Evolutionary conservation across 2,329 filamentous ascomycete species (phyloP).

Genomic region (Trichophyton equinum): DNA sequence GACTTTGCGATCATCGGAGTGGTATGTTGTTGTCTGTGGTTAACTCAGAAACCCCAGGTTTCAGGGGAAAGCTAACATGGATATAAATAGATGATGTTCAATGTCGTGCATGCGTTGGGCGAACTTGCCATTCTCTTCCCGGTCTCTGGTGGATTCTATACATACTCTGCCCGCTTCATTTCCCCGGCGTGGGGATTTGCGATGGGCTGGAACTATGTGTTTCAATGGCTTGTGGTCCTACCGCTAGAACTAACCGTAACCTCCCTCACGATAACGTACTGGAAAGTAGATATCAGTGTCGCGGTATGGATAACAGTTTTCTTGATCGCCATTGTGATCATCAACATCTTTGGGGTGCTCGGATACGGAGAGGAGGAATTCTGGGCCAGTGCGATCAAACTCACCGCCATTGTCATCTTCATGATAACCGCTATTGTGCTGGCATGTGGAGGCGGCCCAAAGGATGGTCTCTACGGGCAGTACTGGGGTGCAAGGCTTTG

Average conservation of each 20-base stretch:
- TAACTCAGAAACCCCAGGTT: neutral
- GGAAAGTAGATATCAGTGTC: constrained; percentile 35
- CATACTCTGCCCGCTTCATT: constrained; percentile 48
- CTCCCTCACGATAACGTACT: constrained; percentile 65
- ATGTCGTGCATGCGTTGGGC: constrained; percentile 47
- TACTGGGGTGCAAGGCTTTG: constrained; percentile 53
- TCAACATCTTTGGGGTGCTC: constrained; percentile 74
- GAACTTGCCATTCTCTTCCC: constrained; percentile 51
- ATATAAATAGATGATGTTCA: constrained; percentile 40
- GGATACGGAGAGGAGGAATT: constrained; percentile 78
- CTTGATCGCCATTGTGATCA: constrained; percentile 54
- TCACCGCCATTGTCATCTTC: constrained; percentile 68
- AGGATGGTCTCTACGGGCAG: constrained; percentile 19
- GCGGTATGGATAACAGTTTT: constrained; percentile 55
- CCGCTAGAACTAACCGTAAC: constrained; percentile 75
- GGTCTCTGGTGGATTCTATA: constrained; percentile 50
- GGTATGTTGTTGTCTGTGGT: constrained; percentile 9
- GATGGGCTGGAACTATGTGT: constrained; percentile 49
- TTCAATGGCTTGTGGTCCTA: constrained; percentile 71
- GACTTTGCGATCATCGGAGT: constrained; percentile 43
- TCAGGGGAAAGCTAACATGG: neutral
- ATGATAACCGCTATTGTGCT: constrained; percentile 71
- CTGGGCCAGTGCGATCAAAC: constrained; percentile 66
- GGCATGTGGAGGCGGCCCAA: constrained; percentile 32
- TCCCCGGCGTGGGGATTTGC: constrained; percentile 44